Conservation (phyloP, 2,329 filamentous ascomycete genomes). For the Purpureocillium takamizusanense region DNA sequence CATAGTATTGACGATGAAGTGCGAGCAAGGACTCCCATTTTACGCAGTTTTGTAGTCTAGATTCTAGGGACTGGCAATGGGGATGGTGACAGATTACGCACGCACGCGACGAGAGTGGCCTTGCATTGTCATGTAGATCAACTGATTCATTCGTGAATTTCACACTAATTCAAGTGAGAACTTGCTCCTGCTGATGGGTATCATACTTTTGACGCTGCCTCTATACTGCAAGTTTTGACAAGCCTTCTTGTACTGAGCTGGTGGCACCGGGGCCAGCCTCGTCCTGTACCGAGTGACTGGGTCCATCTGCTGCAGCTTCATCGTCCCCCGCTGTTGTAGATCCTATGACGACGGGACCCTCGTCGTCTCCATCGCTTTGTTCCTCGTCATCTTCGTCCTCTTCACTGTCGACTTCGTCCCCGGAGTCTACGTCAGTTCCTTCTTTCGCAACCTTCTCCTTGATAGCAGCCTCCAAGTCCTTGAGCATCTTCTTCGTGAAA, state of each 20-base stretch:
- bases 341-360: background rate
- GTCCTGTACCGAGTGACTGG: background rate
- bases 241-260: slow-evolving; percentile 14
- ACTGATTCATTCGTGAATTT: slow-evolving; percentile 1
- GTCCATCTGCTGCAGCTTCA: no score
- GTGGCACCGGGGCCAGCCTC: background rate
- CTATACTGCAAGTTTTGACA: slow-evolving; percentile 19
- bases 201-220: slow-evolving; percentile 6
- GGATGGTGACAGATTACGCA: slow-evolving; percentile 8
- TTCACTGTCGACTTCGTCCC: slow-evolving; percentile 17
- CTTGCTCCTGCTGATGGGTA: slow-evolving; percentile 8
- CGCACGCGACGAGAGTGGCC: slow-evolving; percentile 11
- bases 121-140: slow-evolving; percentile 12
- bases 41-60: slow-evolving; percentile 30
- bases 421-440: slow-evolving; percentile 23
- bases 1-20: slow-evolving; percentile 19
- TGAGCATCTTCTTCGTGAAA: slow-evolving; percentile 94
- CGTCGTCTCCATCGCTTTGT: slow-evolving; percentile 16
- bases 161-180: no score
- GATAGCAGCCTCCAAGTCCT: slow-evolving; percentile 87
- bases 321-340: background rate
- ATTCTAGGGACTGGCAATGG: slow-evolving; percentile 17
- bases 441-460: slow-evolving; percentile 55
- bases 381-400: slow-evolving; percentile 19
- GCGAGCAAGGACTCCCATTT: slow-evolving; percentile 18